Percentiles rank a stretch among this genome's conserved stretches.
phyloP scores from a whole-genome alignment of 805 yeast genomes.

The Metschnikowia cerradonensis region DNA sequence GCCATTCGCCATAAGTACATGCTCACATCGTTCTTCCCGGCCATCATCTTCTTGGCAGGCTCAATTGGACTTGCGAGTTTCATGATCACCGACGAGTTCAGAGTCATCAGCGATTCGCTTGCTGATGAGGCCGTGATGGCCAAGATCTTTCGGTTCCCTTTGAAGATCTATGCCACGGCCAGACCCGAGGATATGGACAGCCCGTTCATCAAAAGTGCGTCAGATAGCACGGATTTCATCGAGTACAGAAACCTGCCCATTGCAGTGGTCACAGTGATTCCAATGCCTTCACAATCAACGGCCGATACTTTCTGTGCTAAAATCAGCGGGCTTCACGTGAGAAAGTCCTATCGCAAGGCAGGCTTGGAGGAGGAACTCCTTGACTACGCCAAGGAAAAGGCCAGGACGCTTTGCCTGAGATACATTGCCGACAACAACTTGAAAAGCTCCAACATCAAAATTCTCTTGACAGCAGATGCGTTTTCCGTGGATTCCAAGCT shows the following conservation, averaged over 20 bases:
- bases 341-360: conserved; percentile 62
- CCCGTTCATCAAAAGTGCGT: conserved; percentile 31
- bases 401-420: conserved; percentile 36
- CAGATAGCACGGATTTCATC: conserved; percentile 50
- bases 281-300: conserved; percentile 36
- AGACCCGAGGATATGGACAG: conserved; percentile 19
- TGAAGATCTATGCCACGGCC: conserved; percentile 42
- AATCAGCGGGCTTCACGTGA: conserved; percentile 57
- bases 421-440: conserved; percentile 19
- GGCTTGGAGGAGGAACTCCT: conserved; percentile 63
- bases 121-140: conserved; percentile 21
- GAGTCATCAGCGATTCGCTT: conserved; percentile 29
- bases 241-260: conserved; percentile 69
- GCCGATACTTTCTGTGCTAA: conserved; percentile 43
- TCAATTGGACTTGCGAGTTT: conserved; percentile 38
- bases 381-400: conserved; percentile 54
- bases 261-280: conserved; percentile 52
- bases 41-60: conserved; percentile 34
- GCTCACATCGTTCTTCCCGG: conserved; percentile 31
- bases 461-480: conserved; percentile 43
- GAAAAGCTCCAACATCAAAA: conserved; percentile 25
- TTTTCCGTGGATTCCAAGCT: conserved; percentile 49
- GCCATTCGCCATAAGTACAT: conserved; percentile 20
- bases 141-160: conserved; percentile 48
- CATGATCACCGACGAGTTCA: conserved; percentile 47